Evolutionary conservation across 768 basidiomycete species (phyloP).

Genomic region (Collybia sordida): DNA sequence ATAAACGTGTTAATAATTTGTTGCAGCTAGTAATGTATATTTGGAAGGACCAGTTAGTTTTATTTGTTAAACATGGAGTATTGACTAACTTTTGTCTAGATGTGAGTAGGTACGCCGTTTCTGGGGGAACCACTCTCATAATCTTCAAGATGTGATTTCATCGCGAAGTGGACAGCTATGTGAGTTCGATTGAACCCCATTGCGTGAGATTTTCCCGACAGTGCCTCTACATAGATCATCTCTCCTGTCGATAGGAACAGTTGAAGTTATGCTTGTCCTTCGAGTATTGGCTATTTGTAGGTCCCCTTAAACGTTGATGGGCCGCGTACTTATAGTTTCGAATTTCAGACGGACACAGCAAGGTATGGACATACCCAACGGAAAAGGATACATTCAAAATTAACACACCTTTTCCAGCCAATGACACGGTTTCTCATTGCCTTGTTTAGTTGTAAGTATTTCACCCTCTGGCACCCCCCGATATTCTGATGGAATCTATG

Average conservation of each 20-base stretch:
- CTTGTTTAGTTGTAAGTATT: slow-evolving; percentile 1
- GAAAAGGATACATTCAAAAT: background rate
- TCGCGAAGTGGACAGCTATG: slow-evolving; percentile 20
- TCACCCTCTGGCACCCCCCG: background rate
- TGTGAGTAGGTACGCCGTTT: background rate
- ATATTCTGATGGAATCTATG: background rate
- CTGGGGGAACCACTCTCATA: no score
- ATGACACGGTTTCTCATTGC: slow-evolving; percentile 2
- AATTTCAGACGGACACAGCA: slow-evolving; percentile 12
- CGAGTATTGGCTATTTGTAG: slow-evolving; percentile 21
- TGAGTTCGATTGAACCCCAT: background rate
- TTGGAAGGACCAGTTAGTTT: slow-evolving; percentile 2
- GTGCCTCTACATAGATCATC: slow-evolving; percentile 13
- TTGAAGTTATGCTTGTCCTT: slow-evolving; percentile 23
- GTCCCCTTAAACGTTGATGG: background rate
- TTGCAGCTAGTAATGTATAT: slow-evolving; percentile 2
- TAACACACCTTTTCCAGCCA: background rate
- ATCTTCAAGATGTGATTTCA: slow-evolving; percentile 15
- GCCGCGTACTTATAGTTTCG: background rate
- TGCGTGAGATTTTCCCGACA: background rate
- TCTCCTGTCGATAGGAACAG: slow-evolving; percentile 16
- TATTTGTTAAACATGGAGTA: no score
- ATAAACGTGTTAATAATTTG: background rate
- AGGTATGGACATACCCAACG: slow-evolving; percentile 1
- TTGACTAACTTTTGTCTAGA: slow-evolving; percentile 2